Evolutionary conservation across 805 yeast species (phyloP).

Genomic region (Saturnispora mendoncae): DNA sequence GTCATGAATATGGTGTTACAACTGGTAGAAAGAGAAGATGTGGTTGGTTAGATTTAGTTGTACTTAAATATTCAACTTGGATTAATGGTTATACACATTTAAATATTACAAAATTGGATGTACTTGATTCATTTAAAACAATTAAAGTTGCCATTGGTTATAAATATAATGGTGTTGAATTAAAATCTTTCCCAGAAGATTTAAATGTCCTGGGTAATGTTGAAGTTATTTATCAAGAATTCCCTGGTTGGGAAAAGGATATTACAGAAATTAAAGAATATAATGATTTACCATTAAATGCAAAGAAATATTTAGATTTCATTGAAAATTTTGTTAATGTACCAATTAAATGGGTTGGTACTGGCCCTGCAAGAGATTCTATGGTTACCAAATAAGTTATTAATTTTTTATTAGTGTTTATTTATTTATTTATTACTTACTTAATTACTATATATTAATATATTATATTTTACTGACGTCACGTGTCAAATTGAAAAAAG

Average conservation of each 20-base stretch:
- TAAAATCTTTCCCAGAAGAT: constrained; percentile 89
- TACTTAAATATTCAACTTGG: constrained; percentile 78
- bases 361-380: constrained; percentile 94
- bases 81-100: constrained; percentile 93
- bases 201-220: constrained; percentile 72
- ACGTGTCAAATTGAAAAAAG: too few species aligned
- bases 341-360: constrained; percentile 95
- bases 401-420: too few species aligned
- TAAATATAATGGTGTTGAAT: constrained; percentile 63
- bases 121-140: constrained; percentile 81
- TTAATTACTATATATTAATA: too few species aligned
- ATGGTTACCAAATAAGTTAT: constrained; percentile 55
- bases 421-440: too few species aligned
- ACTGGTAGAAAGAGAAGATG: constrained; percentile 99
- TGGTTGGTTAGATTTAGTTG: constrained; percentile 98
- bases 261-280: constrained; percentile 63
- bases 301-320: constrained; percentile 72
- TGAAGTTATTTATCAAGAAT: constrained; percentile 82
- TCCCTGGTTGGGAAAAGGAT: constrained; percentile 91
- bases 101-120: constrained; percentile 94
- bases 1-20: constrained; percentile 96
- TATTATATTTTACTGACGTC: too few species aligned
- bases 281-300: constrained; percentile 79
- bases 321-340: constrained; percentile 80
- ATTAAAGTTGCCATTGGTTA: constrained; percentile 84